Evolutionary conservation across 164 flowering plant species (phyloP).

Genomic region (Sedum album): DNA sequence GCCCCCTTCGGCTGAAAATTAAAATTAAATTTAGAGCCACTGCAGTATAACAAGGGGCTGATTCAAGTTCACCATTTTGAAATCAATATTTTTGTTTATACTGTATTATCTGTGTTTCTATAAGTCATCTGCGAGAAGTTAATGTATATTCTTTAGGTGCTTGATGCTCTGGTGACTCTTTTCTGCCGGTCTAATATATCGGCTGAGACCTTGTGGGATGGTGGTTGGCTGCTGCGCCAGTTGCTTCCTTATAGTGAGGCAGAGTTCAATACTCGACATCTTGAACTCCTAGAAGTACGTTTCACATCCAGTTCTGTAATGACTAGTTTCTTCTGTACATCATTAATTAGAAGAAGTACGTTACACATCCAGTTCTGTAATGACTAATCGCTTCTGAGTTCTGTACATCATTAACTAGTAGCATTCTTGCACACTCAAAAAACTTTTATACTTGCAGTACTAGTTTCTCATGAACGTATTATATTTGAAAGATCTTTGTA

Average conservation of each 20-base stretch:
- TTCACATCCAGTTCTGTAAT: not conserved
- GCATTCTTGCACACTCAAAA: not conserved
- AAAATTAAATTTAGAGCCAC: not conserved
- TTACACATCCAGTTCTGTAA: not conserved
- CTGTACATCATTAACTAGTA: not conserved
- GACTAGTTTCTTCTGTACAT: not conserved
- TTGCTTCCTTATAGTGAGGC: slow-evolving; percentile 79
- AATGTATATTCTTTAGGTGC: slow-evolving; percentile 38
- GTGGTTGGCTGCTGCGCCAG: slow-evolving; percentile 98
- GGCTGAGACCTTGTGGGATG: slow-evolving; percentile 93
- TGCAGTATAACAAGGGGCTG: not conserved
- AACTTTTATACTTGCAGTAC: not conserved
- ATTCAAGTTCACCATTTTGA: not conserved
- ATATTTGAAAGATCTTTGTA: not conserved
- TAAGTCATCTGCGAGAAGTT: not conserved
- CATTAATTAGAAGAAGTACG: slow-evolving; percentile 64
- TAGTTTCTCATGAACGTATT: not conserved
- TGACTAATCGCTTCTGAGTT: not conserved
- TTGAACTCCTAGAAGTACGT: slow-evolving; percentile 56
- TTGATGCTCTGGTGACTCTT: slow-evolving; percentile 78
- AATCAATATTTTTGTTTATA: too few relatives aligned
- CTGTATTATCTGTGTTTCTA: too few relatives aligned
- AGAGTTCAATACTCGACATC: slow-evolving; percentile 67
- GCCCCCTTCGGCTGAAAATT: not conserved
- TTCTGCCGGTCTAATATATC: slow-evolving; percentile 79